A percentile compares a stretch with the other conserved stretches of the same genome.
Conservation (phyloP, 2,329 filamentous ascomycete species). For the Cadophora sp. region DNA sequence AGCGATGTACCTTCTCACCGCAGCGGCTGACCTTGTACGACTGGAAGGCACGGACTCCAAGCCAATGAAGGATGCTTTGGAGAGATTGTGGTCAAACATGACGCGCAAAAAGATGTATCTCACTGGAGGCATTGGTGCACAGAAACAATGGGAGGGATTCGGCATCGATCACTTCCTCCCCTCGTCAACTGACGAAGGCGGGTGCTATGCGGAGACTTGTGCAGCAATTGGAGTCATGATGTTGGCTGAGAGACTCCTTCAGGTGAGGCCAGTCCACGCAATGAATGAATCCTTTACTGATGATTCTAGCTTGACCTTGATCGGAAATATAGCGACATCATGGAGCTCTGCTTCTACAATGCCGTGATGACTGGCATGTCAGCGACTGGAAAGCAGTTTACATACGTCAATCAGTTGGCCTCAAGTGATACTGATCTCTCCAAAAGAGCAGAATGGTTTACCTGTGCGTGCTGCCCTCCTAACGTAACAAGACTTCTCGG, state of each 20-base stretch:
- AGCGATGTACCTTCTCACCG: constrained; percentile 65
- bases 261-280: constrained; percentile 49
- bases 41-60: constrained; percentile 40
- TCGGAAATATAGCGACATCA: constrained; percentile 60
- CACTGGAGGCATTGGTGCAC: constrained; percentile 65
- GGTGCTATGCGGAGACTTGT: constrained; percentile 68
- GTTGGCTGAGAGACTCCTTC: constrained; percentile 62
- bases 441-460: constrained; percentile 62
- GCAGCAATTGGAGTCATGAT: constrained; percentile 66
- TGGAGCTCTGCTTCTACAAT: constrained; percentile 68
- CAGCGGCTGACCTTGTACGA: constrained; percentile 60
- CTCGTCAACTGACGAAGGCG: constrained; percentile 64
- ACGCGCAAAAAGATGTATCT: constrained; percentile 66
- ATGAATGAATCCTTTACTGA: no score
- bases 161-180: constrained; percentile 64
- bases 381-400: constrained; percentile 61
- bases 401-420: constrained; percentile 66
- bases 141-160: constrained; percentile 66
- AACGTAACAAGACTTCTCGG: constrained; percentile 63
- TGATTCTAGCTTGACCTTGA: constrained; percentile 57
- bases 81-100: constrained; percentile 65
- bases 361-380: constrained; percentile 64
- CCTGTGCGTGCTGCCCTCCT: constrained; percentile 65
- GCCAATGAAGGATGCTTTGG: constrained; percentile 46
- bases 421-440: constrained; percentile 58